These are phyloP conservation scores for Psilocybe cubensis DNA, from an alignment of 768 basidiomycete species.

Conservation along the genomic window DNA sequence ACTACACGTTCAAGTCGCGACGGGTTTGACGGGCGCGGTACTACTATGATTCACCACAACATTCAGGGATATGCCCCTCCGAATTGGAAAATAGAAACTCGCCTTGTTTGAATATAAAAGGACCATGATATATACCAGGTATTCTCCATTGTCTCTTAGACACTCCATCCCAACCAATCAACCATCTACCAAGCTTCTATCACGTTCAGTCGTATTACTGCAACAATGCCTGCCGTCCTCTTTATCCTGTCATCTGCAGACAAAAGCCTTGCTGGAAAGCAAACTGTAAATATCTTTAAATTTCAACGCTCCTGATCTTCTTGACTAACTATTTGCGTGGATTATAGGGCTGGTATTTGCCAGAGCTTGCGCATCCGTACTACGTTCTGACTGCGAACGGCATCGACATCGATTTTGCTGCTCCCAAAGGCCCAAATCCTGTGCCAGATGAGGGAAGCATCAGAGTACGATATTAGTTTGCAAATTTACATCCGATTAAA, in stretches of 20 bases:
- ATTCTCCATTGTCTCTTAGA: neutral
- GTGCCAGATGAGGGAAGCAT: constrained; percentile 65
- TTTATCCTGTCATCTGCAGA: constrained; percentile 75
- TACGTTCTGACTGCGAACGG: constrained; percentile 52
- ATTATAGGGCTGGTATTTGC: constrained; percentile 73
- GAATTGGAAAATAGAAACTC: too few relatives aligned
- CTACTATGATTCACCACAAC: too few relatives aligned
- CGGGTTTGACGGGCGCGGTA: too few relatives aligned
- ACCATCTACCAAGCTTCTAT: neutral
- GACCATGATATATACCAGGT: neutral
- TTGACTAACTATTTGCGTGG: neutral
- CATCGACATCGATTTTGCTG: constrained; percentile 57
- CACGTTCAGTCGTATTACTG: neutral
- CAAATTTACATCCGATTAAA: neutral
- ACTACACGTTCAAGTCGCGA: too few relatives aligned
- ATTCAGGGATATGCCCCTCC: too few relatives aligned
- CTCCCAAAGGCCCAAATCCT: constrained; percentile 68
- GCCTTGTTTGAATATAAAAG: neutral
- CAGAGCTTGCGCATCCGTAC: constrained; percentile 78
- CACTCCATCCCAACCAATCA: too few relatives aligned
- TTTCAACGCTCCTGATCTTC: neutral
- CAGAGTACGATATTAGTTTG: constrained; percentile 35
- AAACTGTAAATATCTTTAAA: constrained; percentile 32
- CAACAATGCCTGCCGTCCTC: constrained; percentile 54
- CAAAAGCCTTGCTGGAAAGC: constrained; percentile 53